Evolutionary conservation across 495 filamentous ascomycete genomes (phyloP), one percentile per base, ranked within the genome.

Genomic region (Penicillium macrosclerotiorum): DNA sequence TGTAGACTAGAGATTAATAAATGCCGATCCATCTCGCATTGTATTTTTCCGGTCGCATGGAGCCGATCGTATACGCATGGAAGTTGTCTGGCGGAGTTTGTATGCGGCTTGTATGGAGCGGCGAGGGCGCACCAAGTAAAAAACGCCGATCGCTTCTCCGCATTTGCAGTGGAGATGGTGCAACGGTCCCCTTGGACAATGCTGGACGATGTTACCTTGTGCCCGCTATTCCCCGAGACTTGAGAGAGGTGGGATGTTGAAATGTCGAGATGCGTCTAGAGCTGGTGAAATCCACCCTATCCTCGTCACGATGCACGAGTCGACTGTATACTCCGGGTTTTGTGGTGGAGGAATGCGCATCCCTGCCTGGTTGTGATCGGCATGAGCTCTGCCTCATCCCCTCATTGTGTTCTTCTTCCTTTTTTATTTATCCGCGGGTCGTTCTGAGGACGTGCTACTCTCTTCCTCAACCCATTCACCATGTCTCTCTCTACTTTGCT

Each of bases 111-210:
- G 25, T 27, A 27, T 11, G 25, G 25, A 5, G 25, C 25, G 5
- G 5, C 5, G 25, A 5, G 25, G 5, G 25, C 25, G 25, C 25
- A 27, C 25, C n/a, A 51, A 27, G 27, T 37, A 44, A 42, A 47
- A 43, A 44, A 38, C 36, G 55, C 42, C 49, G 55, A 62, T 57
- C 54, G 13, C 41, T 52, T 59, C 55, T 59, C 59, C 59, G 55
- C 59, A 62, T 41, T 50, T 54, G 14, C 26, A 14, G 55, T 51
- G 59, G 55, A 54, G 47, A 50, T 37, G 16, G 35, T 47, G 47
- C 52, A 52, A 55, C 56, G 42, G 27, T 61, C 19, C 27, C 14
- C 27, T n/a, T n/a, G n/a, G n/a, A n/a, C n/a, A n/a, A n/a, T n/a
- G n/a, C n/a, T 45, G 32, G 30, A 27, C 50, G 45, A 62, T 62